phyloP scores from a whole-genome alignment of 2,329 filamentous ascomycete genomes.

The Aspergillus jensenii region DNA sequence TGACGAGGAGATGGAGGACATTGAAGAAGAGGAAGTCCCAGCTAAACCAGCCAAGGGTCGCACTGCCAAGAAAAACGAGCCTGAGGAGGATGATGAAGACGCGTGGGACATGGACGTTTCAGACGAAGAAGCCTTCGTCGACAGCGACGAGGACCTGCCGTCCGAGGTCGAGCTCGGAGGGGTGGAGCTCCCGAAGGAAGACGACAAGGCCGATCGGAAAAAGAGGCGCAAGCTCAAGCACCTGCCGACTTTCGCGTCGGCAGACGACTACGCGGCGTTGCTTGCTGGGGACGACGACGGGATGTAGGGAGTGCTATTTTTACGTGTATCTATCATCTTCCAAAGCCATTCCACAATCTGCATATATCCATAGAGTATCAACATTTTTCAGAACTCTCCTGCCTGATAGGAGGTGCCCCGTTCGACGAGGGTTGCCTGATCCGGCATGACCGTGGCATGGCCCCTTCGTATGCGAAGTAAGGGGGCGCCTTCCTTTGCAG shows the following conservation, averaged over 20 bases:
- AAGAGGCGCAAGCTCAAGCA: constrained; percentile 84
- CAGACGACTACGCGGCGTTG: constrained; percentile 88
- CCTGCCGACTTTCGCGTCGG: constrained; percentile 88
- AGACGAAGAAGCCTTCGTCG: constrained; percentile 48
- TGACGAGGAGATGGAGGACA: constrained; percentile 46
- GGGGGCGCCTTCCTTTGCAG: too few species aligned
- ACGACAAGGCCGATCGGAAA: constrained; percentile 47
- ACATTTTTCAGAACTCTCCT: too few species aligned
- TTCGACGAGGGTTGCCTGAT: neutral
- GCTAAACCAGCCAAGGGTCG: constrained; percentile 34
- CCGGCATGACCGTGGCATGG: neutral
- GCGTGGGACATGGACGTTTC: constrained; percentile 52
- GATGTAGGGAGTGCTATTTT: constrained; percentile 25
- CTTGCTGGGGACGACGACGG: constrained; percentile 67
- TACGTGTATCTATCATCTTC: neutral
- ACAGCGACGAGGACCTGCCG: constrained; percentile 56
- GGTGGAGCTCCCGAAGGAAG: constrained; percentile 43
- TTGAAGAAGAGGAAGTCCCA: constrained; percentile 49
- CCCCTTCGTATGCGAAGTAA: neutral
- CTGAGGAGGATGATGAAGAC: constrained; percentile 48
- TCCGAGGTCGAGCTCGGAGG: constrained; percentile 48
- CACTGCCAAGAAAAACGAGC: constrained; percentile 42
- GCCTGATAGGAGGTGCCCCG: too few species aligned
- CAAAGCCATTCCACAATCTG: neutral
- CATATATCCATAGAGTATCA: neutral